phyloP scores from a whole-genome alignment of 2,329 filamentous ascomycete genomes.

The Talaromyces sp. region DNA sequence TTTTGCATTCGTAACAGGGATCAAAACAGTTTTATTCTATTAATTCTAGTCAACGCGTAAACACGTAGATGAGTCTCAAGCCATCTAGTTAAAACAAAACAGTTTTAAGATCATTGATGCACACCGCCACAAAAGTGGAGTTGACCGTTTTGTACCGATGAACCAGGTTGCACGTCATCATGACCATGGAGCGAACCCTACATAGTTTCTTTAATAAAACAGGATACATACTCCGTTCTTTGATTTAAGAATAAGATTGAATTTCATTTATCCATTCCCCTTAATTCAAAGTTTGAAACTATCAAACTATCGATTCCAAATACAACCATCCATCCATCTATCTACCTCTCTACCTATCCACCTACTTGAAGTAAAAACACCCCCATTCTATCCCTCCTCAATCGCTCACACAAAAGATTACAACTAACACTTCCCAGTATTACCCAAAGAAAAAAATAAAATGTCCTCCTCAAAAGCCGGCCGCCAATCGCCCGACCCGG shows the following conservation, averaged over 20 bases:
- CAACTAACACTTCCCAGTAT: not conserved
- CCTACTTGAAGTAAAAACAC: too few species aligned
- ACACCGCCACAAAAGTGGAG: not conserved
- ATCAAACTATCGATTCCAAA: not conserved
- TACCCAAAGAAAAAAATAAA: not conserved
- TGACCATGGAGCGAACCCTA: not conserved
- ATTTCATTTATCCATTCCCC: too few species aligned
- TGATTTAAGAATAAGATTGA: not conserved
- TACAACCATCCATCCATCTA: too few species aligned
- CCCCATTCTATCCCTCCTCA: too few species aligned
- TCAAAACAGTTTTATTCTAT: not conserved
- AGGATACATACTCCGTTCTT: not conserved
- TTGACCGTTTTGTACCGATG: not conserved
- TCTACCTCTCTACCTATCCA: not conserved
- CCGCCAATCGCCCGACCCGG: slow-evolving; percentile 71
- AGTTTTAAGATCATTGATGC: not conserved
- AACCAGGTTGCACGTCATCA: not conserved
- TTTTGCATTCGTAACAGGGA: not conserved
- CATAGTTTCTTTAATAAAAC: not conserved
- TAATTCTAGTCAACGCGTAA: not conserved
- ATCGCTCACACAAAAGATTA: too few species aligned
- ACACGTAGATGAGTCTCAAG: not conserved
- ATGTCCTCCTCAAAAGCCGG: slow-evolving; percentile 44
- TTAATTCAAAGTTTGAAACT: not conserved
- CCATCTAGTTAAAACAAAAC: not conserved